Percentiles rank a stretch among this genome's conserved stretches.
These are phyloP conservation scores for Erodium moschatum DNA, from an alignment of 441 rosid genomes.

Conservation along the genomic window DNA sequence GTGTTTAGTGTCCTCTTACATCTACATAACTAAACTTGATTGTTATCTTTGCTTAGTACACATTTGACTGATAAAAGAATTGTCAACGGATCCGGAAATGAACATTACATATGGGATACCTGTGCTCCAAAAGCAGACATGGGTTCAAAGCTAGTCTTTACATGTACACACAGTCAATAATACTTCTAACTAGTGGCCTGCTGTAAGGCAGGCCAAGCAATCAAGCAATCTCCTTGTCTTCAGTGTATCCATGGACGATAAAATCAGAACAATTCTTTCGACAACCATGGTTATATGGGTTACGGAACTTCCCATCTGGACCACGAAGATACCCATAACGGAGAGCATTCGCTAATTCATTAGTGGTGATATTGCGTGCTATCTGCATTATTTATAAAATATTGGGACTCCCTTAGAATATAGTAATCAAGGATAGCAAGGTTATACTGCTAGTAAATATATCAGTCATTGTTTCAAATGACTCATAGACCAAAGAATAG, in stretches of 20 bases:
- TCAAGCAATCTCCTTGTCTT: conserved; percentile 66
- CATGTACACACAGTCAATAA: background rate
- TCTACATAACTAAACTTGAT: too few relatives aligned
- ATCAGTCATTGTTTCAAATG: background rate
- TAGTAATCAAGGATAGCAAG: background rate
- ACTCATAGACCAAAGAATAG: background rate
- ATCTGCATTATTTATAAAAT: conserved; percentile 39
- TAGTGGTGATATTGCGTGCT: conserved; percentile 79
- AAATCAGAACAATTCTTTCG: conserved; percentile 76
- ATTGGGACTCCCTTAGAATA: background rate
- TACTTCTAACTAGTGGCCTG: conserved; percentile 31
- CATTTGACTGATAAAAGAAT: too few relatives aligned
- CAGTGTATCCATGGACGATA: conserved; percentile 54
- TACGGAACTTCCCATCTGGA: conserved; percentile 63
- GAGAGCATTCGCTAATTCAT: conserved; percentile 57
- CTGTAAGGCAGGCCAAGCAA: too few relatives aligned
- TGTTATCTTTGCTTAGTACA: too few relatives aligned
- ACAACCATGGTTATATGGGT: conserved; percentile 90
- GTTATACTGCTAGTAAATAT: too few relatives aligned
- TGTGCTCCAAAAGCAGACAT: too few relatives aligned
- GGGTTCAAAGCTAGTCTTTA: too few relatives aligned
- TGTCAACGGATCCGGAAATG: too few relatives aligned
- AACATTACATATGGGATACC: too few relatives aligned
- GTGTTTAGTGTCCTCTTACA: too few relatives aligned
- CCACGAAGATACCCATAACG: conserved; percentile 69